Percentiles rank a stretch among this genome's conserved stretches.
phyloP scores from a whole-genome alignment of 1,284 basidiomycete genomes.

The Puccinia coronata region DNA sequence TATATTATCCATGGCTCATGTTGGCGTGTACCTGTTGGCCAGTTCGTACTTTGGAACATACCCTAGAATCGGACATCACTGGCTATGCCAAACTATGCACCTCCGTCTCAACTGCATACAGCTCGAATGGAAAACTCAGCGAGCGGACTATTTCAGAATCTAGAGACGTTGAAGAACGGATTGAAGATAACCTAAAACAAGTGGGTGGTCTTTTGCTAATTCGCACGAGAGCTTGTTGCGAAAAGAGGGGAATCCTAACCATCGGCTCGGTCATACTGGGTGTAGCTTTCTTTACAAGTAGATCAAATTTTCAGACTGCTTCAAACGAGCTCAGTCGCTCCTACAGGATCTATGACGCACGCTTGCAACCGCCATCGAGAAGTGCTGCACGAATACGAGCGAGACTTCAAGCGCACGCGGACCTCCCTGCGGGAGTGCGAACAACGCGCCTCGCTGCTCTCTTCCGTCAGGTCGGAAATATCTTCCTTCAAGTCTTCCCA shows the following conservation, averaged over 20 bases:
- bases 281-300: conserved; percentile 47
- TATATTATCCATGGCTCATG: too few relatives aligned
- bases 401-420: conserved; percentile 44
- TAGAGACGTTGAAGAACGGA: conserved; percentile 40
- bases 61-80: conserved; percentile 38
- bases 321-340: conserved; percentile 20
- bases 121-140: conserved; percentile 41
- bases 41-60: conserved; percentile 43
- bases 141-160: conserved; percentile 27
- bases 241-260: not conserved
- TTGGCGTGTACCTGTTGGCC: not conserved
- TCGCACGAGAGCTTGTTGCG: not conserved
- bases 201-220: conserved; percentile 5
- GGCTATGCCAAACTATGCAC: conserved; percentile 47
- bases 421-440: conserved; percentile 33
- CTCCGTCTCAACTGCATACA: conserved; percentile 43
- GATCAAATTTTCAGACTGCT: conserved; percentile 48
- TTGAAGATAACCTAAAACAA: conserved; percentile 47
- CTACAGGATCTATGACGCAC: conserved; percentile 31
- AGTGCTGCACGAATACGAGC: conserved; percentile 26
- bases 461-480: conserved; percentile 41
- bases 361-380: conserved; percentile 38
- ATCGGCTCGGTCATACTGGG: not conserved
- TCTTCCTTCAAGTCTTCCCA: conserved; percentile 46
- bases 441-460: conserved; percentile 45